Percentiles rank a stretch among this genome's conserved stretches.
These are phyloP conservation scores for Lindgomyces ingoldianus DNA, from an alignment of 495 filamentous ascomycete species.

Conservation along the genomic window DNA sequence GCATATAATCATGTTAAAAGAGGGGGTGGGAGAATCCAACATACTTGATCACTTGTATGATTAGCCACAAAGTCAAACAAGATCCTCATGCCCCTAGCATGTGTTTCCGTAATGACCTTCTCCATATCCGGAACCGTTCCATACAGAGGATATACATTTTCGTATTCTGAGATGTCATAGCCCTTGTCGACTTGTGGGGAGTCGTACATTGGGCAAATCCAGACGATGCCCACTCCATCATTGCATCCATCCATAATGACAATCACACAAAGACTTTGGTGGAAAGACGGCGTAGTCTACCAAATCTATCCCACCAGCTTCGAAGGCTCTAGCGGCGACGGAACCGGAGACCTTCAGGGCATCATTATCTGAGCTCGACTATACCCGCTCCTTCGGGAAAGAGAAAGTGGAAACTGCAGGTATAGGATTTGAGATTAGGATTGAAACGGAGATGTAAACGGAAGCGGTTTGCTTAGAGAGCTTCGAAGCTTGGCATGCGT, in stretches of 20 bases:
- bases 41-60: slow-evolving; percentile 37
- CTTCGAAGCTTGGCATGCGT: no score
- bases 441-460: no score
- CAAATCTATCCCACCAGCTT: slow-evolving; percentile 45
- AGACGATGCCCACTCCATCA: slow-evolving; percentile 37
- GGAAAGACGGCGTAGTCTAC: slow-evolving; percentile 41
- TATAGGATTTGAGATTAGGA: no score
- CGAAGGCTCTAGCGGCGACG: slow-evolving; percentile 38
- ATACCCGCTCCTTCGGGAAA: slow-evolving; percentile 39
- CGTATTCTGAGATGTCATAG: slow-evolving; percentile 43
- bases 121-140: slow-evolving; percentile 42
- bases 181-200: slow-evolving; percentile 43
- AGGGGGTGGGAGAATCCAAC: neutral
- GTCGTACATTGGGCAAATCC: slow-evolving; percentile 42
- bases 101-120: slow-evolving; percentile 32
- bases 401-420: no score
- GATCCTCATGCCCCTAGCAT: slow-evolving; percentile 36
- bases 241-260: slow-evolving; percentile 15
- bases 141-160: slow-evolving; percentile 37
- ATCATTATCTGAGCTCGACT: slow-evolving; percentile 39
- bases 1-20: neutral
- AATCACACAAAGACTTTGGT: slow-evolving; percentile 31
- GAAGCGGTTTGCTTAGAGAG: no score
- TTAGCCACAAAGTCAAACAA: slow-evolving; percentile 41
- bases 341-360: slow-evolving; percentile 31